Evolutionary conservation across 805 yeast species (phyloP).

Genomic region (Ogataea trehalophila): DNA sequence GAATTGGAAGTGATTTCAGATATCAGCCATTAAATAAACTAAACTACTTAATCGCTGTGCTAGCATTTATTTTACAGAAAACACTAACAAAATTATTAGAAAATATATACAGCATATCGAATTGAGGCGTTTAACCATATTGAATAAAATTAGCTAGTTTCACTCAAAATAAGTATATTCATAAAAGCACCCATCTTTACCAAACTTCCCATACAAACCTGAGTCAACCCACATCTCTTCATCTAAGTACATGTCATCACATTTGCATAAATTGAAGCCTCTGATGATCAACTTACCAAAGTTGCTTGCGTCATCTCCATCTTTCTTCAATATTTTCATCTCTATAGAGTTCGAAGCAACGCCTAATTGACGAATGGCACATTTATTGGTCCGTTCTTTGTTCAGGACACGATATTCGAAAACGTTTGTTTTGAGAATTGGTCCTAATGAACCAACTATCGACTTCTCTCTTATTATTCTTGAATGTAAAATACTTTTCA

Average conservation of each 20-base stretch:
- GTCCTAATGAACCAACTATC: slow-evolving; percentile 46
- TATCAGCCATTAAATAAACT: too few species aligned
- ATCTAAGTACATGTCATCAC: slow-evolving; percentile 24
- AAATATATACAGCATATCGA: too few species aligned
- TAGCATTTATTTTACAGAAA: too few species aligned
- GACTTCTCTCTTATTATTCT: slow-evolving; percentile 50
- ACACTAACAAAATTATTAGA: too few species aligned
- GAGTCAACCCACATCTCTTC: slow-evolving; percentile 47
- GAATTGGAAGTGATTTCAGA: too few species aligned
- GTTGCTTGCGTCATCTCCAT: slow-evolving; percentile 29
- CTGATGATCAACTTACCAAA: slow-evolving; percentile 51
- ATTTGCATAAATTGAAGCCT: slow-evolving; percentile 63
- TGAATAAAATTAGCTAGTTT: background rate
- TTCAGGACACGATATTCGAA: slow-evolving; percentile 55
- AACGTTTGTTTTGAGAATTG: slow-evolving; percentile 52
- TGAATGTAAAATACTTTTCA: slow-evolving; percentile 43
- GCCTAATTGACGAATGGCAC: slow-evolving; percentile 39
- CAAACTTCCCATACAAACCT: slow-evolving; percentile 54
- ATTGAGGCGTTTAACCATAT: too few species aligned
- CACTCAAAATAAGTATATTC: slow-evolving; percentile 15
- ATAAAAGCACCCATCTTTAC: slow-evolving; percentile 70
- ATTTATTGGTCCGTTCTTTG: slow-evolving; percentile 11
- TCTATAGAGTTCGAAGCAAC: slow-evolving; percentile 58
- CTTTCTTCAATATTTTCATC: slow-evolving; percentile 41
- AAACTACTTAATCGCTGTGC: too few species aligned